A percentile compares a stretch with the other conserved stretches of the same genome.
Conservation (phyloP, 345 rosid species). For the Mallotus nudiflorus region DNA sequence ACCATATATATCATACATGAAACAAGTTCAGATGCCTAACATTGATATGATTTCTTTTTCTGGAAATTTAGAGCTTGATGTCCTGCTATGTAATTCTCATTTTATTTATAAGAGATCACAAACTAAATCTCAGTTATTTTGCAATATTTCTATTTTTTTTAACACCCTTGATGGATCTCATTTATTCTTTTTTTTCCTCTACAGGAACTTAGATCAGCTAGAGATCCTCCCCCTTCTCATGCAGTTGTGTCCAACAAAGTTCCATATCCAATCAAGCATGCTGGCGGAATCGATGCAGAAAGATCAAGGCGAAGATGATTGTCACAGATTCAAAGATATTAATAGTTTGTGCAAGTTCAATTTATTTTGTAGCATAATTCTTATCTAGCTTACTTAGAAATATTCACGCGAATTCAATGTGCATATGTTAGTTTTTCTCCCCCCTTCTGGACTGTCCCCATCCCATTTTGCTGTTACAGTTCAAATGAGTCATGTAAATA, state of each 20-base stretch:
- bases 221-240: slow-evolving; percentile 28
- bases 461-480: slow-evolving; percentile 12
- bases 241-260: slow-evolving; percentile 16
- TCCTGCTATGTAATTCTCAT: neutral
- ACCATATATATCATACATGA: no score
- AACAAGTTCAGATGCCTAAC: no score
- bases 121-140: no score
- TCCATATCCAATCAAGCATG: slow-evolving; percentile 21
- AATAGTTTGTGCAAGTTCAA: slow-evolving; percentile 8
- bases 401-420: slow-evolving; percentile 22
- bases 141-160: neutral
- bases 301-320: slow-evolving; percentile 40
- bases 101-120: neutral
- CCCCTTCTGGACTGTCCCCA: neutral
- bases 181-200: neutral
- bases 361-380: slow-evolving; percentile 23
- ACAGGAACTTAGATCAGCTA: slow-evolving; percentile 50
- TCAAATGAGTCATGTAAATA: slow-evolving; percentile 37
- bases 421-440: slow-evolving; percentile 18
- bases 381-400: slow-evolving; percentile 2
- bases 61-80: no score
- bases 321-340: neutral
- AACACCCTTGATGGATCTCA: neutral
- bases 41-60: no score
- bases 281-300: slow-evolving; percentile 15